phyloP scores from a whole-genome alignment of 768 basidiomycete genomes.

The Agaricus bisporus region DNA sequence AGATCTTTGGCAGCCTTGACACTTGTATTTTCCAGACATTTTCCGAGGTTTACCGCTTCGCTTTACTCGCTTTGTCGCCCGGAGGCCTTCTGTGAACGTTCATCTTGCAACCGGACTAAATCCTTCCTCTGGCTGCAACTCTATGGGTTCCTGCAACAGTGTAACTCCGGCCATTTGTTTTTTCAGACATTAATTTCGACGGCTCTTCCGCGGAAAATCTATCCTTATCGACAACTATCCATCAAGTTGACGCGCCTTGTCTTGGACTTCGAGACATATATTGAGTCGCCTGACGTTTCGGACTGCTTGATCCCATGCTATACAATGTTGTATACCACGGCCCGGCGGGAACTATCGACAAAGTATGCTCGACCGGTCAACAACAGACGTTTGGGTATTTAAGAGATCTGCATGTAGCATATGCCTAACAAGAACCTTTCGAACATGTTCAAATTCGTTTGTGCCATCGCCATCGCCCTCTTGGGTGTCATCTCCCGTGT shows the following conservation, averaged over 20 bases:
- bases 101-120: no score
- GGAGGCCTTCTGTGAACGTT: no score
- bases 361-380: not conserved
- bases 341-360: not conserved
- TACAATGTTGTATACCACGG: not conserved
- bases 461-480: not conserved
- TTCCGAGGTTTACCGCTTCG: constrained; percentile 5
- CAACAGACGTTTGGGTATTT: not conserved
- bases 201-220: constrained; percentile 5
- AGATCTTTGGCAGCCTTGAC: not conserved
- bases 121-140: no score
- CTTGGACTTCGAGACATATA: not conserved
- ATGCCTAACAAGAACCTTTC: not conserved
- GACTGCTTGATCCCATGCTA: not conserved
- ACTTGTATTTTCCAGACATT: constrained; percentile 6
- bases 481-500: constrained; percentile 13
- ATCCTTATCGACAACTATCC: not conserved
- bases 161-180: not conserved
- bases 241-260: not conserved
- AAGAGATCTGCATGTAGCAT: not conserved
- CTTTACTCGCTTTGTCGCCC: no score
- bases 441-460: constrained; percentile 7
- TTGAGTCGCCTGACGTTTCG: not conserved
- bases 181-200: not conserved
- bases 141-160: no score